Conservation (phyloP, 2,329 filamentous ascomycete species). For the Fusarium metavorans region DNA sequence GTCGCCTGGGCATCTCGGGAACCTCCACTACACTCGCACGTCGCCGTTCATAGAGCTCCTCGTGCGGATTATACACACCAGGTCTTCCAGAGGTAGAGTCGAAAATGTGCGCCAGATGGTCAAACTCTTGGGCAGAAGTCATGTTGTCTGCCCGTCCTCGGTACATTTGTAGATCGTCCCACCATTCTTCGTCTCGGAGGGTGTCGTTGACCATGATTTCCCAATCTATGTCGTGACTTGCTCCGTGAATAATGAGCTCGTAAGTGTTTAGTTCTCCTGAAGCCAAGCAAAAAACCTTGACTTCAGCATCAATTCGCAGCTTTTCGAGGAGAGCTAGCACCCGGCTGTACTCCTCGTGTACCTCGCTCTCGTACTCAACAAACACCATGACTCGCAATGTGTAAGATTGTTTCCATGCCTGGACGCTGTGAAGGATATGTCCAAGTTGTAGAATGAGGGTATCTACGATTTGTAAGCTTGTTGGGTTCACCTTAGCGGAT, state of each 20-base stretch:
- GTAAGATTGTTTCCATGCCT: conserved; percentile 81
- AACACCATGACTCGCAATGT: conserved; percentile 84
- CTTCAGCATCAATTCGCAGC: conserved; percentile 82
- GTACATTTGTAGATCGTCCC: conserved; percentile 76
- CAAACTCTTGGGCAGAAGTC: conserved; percentile 57
- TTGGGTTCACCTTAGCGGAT: not conserved
- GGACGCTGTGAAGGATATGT: conserved; percentile 85
- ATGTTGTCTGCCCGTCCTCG: conserved; percentile 56
- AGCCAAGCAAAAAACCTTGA: conserved; percentile 85
- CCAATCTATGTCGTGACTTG: conserved; percentile 64
- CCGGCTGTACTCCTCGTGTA: conserved; percentile 80
- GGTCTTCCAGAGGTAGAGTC: conserved; percentile 57
- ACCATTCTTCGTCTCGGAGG: conserved; percentile 82
- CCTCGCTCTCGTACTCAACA: conserved; percentile 88
- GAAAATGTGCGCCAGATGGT: conserved; percentile 58
- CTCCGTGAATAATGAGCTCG: conserved; percentile 82
- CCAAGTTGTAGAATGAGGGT: conserved; percentile 88
- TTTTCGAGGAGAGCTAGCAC: conserved; percentile 83
- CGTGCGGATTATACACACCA: conserved; percentile 59
- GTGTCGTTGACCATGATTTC: conserved; percentile 73
- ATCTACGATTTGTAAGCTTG: conserved; percentile 54
- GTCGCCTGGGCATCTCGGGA: conserved; percentile 70
- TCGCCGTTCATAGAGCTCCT: conserved; percentile 46
- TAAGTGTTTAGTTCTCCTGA: conserved; percentile 79
- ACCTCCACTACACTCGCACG: conserved; percentile 69